These are phyloP conservation scores for Neurospora sp. DNA, from an alignment of 2,329 filamentous ascomycete genomes.

Conservation along the genomic window DNA sequence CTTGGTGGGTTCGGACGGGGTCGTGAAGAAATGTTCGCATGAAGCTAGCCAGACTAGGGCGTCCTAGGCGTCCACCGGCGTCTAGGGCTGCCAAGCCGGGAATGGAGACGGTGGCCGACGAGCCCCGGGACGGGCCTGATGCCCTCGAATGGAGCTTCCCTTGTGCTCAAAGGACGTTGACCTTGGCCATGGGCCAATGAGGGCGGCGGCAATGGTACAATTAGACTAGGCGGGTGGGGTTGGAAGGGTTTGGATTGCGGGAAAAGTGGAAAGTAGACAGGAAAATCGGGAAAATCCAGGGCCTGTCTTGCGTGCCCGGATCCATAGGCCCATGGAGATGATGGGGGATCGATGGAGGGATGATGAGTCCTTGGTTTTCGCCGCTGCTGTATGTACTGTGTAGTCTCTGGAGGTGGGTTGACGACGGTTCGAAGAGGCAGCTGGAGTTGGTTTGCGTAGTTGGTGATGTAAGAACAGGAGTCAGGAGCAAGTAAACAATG, in stretches of 20 bases:
- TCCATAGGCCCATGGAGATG: neutral
- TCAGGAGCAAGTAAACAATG: neutral
- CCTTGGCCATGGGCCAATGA: neutral
- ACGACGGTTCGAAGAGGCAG: neutral
- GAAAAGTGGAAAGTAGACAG: neutral
- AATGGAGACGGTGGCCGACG: neutral
- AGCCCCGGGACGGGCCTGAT: neutral
- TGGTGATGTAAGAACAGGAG: neutral
- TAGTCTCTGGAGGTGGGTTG: neutral
- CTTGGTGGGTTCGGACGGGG: neutral
- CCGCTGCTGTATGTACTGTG: neutral
- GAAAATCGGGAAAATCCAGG: neutral
- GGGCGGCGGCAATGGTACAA: neutral
- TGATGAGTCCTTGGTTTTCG: neutral
- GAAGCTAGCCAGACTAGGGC: neutral
- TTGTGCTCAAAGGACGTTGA: neutral
- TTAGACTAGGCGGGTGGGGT: neutral
- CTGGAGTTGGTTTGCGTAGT: neutral
- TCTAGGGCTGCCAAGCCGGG: neutral
- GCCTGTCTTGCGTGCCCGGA: neutral
- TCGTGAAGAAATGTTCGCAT: neutral
- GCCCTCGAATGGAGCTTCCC: neutral
- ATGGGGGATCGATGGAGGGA: neutral
- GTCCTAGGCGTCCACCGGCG: neutral
- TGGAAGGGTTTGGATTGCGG: neutral